Conservation (phyloP, 441 rosid species). For the Pelargonium australe region DNA sequence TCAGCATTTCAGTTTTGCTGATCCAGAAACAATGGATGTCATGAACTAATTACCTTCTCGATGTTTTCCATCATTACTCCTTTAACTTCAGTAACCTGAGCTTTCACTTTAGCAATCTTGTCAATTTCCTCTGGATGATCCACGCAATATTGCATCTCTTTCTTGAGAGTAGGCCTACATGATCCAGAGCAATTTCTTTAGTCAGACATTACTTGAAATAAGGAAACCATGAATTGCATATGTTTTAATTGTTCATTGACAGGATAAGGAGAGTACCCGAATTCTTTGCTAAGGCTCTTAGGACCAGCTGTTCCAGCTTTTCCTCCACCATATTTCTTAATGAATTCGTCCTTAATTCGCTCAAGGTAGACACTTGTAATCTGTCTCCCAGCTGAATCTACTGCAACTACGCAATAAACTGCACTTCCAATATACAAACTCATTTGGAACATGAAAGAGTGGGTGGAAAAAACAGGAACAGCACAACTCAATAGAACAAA, state of each 20-base stretch:
- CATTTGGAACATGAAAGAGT: not conserved
- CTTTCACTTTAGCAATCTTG: not conserved
- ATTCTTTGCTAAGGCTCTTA: conserved; percentile 70
- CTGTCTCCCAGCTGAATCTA: conserved; percentile 78
- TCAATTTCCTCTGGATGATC: conserved; percentile 4
- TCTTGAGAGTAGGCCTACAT: not conserved
- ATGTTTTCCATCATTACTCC: not conserved
- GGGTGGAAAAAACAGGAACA: no score
- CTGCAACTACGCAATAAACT: conserved; percentile 95
- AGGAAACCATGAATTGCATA: no score
- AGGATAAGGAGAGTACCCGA: conserved; percentile 43
- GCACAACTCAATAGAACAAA: no score
- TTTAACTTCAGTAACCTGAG: not conserved
- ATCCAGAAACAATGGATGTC: not conserved
- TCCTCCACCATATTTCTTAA: conserved; percentile 75
- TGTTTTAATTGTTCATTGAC: no score
- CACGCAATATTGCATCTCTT: not conserved
- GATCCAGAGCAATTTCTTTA: not conserved
- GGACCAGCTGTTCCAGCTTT: conserved; percentile 74
- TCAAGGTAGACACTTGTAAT: conserved; percentile 86
- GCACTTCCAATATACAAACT: conserved; percentile 21
- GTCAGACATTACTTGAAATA: no score
- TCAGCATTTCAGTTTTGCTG: no score
- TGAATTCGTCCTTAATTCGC: conserved; percentile 78
- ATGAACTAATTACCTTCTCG: not conserved